Evolutionary conservation across 805 yeast species (phyloP).

Genomic region (Ogataea corticis): DNA sequence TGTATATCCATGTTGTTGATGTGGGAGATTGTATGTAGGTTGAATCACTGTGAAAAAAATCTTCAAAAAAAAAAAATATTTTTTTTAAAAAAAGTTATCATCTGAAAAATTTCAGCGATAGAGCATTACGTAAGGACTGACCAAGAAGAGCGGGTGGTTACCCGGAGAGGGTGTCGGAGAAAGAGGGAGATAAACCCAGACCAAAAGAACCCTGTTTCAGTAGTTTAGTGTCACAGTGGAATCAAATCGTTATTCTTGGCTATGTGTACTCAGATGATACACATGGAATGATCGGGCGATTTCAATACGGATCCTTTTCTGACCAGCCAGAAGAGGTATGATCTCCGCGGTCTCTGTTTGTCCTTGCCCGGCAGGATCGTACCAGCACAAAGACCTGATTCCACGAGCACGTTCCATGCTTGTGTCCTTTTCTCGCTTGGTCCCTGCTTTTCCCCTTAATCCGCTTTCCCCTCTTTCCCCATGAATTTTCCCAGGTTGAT

Average conservation of each 20-base stretch:
- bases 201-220: too few species aligned
- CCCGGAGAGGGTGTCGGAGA: slow-evolving; percentile 2
- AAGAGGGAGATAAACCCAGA: background rate
- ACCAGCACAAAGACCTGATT: too few species aligned
- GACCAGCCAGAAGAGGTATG: too few species aligned
- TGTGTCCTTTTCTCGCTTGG: too few species aligned
- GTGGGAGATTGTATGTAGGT: background rate
- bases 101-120: slow-evolving; percentile 1
- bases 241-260: too few species aligned
- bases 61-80: background rate
- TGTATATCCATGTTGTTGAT: slow-evolving; percentile 64
- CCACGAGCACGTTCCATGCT: too few species aligned
- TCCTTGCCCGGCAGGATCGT: too few species aligned
- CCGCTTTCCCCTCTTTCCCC: background rate
- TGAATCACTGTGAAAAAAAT: background rate
- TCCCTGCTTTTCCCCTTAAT: background rate
- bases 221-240: too few species aligned
- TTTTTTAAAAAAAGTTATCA: slow-evolving; percentile 1
- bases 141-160: background rate
- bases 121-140: background rate
- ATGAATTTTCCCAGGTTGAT: background rate
- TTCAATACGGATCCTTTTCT: too few species aligned
- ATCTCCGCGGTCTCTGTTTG: too few species aligned
- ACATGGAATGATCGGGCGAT: too few species aligned
- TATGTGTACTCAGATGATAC: too few species aligned